Conservation (phyloP, 129 eudicot species). For the Chrysanthemum lavandulifolium region DNA sequence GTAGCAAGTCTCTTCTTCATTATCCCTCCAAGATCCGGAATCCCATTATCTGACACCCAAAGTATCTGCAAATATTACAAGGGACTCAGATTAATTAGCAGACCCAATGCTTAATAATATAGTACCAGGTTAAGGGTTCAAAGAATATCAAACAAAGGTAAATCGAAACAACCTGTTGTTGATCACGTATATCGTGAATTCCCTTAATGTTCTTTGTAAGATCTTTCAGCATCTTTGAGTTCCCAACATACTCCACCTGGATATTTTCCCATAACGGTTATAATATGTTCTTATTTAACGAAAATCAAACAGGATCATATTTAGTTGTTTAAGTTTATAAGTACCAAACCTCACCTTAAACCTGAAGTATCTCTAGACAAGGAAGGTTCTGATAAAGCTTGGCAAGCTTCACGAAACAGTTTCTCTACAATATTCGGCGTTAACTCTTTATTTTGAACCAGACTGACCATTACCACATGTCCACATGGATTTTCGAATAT, state of each 20-base stretch:
- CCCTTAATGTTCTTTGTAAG: slow-evolving; percentile 60
- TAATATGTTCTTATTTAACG: neutral
- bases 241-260: slow-evolving; percentile 84
- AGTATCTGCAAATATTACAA: slow-evolving; percentile 55
- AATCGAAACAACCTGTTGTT: slow-evolving; percentile 72
- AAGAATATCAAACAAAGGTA: slow-evolving; percentile 3
- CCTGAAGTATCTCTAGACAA: neutral
- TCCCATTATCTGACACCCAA: slow-evolving; percentile 93
- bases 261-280: slow-evolving; percentile 9
- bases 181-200: slow-evolving; percentile 89
- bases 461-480: too few relatives aligned
- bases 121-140: neutral
- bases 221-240: slow-evolving; percentile 70
- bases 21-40: slow-evolving; percentile 90
- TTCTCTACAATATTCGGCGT: too few relatives aligned
- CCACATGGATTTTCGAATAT: too few relatives aligned
- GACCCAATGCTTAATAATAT: neutral
- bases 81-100: slow-evolving; percentile 6
- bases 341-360: slow-evolving; percentile 54
- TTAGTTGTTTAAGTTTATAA: neutral
- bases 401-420: too few relatives aligned
- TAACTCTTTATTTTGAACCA: too few relatives aligned
- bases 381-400: too few relatives aligned
- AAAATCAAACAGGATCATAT: neutral
- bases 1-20: slow-evolving; percentile 75